phyloP scores from a whole-genome alignment of 495 filamentous ascomycete genomes.

The Opeltia flavorubescens region DNA sequence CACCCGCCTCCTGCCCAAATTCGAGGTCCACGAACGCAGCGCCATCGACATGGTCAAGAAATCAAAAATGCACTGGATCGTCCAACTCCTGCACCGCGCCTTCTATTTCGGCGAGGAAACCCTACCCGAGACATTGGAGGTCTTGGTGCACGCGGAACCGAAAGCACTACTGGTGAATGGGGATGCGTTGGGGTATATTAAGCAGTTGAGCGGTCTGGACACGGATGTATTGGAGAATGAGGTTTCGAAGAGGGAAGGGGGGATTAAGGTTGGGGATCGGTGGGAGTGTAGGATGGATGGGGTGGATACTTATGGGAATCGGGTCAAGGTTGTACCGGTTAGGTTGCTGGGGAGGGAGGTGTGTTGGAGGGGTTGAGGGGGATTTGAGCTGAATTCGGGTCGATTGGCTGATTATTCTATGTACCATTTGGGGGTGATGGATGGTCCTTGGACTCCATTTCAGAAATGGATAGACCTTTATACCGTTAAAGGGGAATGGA shows the following conservation, averaged over 20 bases:
- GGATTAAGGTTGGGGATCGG: conserved; percentile 31
- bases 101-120: conserved; percentile 52
- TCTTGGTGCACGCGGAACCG: conserved; percentile 19
- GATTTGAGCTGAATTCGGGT: too few relatives aligned
- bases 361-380: too few relatives aligned
- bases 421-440: too few relatives aligned
- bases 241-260: conserved; percentile 20
- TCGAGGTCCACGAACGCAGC: conserved; percentile 20
- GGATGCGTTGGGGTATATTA: conserved; percentile 21
- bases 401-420: too few relatives aligned
- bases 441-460: too few relatives aligned
- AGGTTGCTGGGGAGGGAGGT: background rate
- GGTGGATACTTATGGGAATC: conserved; percentile 31
- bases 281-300: conserved; percentile 44
- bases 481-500: too few relatives aligned
- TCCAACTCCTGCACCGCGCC: conserved; percentile 58
- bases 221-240: conserved; percentile 20
- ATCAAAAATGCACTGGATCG: conserved; percentile 44
- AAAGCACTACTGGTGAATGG: conserved; percentile 12
- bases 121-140: conserved; percentile 47
- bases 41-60: conserved; percentile 22
- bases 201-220: conserved; percentile 20
- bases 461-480: too few relatives aligned
- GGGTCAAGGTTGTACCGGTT: background rate
- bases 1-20: conserved; percentile 27